phyloP scores from a whole-genome alignment of 2,329 filamentous ascomycete genomes.

The Curvularia hawaiiensis region DNA sequence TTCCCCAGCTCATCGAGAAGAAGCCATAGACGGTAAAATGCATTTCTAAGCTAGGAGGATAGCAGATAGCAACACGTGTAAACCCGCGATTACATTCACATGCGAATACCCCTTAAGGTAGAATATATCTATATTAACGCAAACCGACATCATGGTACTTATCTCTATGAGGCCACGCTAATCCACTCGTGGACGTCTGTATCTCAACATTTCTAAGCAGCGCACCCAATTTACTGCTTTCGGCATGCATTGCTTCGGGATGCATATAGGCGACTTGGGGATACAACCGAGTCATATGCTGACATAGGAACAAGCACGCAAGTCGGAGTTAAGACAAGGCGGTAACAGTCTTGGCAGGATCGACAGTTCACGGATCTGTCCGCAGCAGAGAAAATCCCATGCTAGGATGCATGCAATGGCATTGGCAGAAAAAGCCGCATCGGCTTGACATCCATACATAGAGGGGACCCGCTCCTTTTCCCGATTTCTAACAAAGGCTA shows the following conservation, averaged over 20 bases:
- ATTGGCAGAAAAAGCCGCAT: not conserved
- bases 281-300: conserved; percentile 9
- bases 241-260: not conserved
- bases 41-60: not conserved
- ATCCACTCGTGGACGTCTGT: not conserved
- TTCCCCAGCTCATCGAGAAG: conserved; percentile 67
- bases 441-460: not conserved
- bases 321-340: conserved; percentile 1
- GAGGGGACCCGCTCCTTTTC: not conserved
- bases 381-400: not conserved
- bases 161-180: not conserved
- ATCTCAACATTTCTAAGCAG: conserved; percentile 5
- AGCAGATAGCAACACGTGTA: not conserved
- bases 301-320: not conserved
- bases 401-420: not conserved
- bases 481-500: not conserved
- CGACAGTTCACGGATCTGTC: conserved; percentile 2
- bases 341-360: conserved; percentile 9
- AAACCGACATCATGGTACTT: not conserved
- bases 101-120: conserved; percentile 13
- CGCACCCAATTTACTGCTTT: not conserved
- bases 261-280: conserved; percentile 10
- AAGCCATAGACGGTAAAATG: conserved; percentile 22
- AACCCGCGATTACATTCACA: not conserved
- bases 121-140: conserved; percentile 6